Conservation (phyloP, 2,329 filamentous ascomycete species). For the Trichoderma atrobrunneum region DNA sequence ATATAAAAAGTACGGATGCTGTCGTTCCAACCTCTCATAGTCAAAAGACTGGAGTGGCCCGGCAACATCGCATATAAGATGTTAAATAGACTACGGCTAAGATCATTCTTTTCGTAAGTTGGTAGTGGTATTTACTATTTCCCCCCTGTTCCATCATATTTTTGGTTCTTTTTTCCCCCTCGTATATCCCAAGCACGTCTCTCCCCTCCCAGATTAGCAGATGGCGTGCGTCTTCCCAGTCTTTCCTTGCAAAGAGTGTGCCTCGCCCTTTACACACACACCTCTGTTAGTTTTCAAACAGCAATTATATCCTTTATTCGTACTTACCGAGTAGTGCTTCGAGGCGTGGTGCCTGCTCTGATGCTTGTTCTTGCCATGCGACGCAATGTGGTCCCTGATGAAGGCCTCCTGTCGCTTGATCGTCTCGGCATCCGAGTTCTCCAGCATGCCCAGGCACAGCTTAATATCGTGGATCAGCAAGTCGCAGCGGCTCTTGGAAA, state of each 20-base stretch:
- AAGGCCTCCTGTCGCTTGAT: constrained; percentile 68
- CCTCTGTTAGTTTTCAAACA: not conserved
- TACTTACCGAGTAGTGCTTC: constrained; percentile 13
- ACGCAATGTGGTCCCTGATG: constrained; percentile 54
- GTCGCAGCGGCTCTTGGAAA: constrained; percentile 78
- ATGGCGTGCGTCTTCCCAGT: constrained; percentile 85
- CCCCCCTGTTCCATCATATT: not conserved
- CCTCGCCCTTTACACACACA: constrained; percentile 56
- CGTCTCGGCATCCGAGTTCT: constrained; percentile 69
- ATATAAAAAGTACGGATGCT: not conserved
- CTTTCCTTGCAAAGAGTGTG: constrained; percentile 86
- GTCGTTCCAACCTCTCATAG: not conserved
- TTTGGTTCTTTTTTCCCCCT: not conserved
- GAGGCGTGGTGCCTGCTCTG: not conserved
- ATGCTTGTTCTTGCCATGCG: constrained; percentile 52
- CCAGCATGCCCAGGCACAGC: constrained; percentile 67
- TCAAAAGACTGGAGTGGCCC: not conserved
- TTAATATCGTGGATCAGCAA: constrained; percentile 75
- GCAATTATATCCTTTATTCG: not conserved
- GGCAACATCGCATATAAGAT: not conserved
- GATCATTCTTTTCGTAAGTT: not conserved
- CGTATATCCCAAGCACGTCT: not conserved
- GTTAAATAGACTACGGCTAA: not conserved
- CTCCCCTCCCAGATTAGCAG: constrained; percentile 54
- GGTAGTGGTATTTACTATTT: not conserved